Conservation (phyloP, 805 yeast genomes). For the Cyberlindnera americana region DNA sequence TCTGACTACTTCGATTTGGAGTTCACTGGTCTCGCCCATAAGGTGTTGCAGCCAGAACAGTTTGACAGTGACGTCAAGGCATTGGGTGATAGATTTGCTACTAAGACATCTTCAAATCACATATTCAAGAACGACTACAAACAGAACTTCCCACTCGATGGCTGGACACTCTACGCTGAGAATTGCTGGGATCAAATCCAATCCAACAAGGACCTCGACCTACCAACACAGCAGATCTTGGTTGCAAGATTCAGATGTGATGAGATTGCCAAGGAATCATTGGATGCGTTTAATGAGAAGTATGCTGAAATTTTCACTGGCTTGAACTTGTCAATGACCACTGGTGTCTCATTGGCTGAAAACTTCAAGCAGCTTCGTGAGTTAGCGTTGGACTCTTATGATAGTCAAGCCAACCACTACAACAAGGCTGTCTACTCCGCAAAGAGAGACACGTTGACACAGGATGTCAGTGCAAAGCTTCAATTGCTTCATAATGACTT, state of each 20-base stretch:
- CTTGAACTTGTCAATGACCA: constrained; percentile 16
- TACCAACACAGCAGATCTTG: constrained; percentile 93
- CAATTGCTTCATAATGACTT: constrained; percentile 41
- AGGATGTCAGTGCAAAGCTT: constrained; percentile 46
- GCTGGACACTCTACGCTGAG: constrained; percentile 90
- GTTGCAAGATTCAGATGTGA: constrained; percentile 95
- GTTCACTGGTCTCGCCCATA: constrained; percentile 82
- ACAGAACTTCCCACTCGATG: constrained; percentile 87
- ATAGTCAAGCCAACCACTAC: constrained; percentile 74
- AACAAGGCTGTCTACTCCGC: constrained; percentile 60
- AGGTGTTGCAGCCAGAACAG: constrained; percentile 70
- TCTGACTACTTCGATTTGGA: constrained; percentile 81
- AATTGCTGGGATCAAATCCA: constrained; percentile 95
- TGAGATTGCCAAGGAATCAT: constrained; percentile 58
- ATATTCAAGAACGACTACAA: constrained; percentile 72
- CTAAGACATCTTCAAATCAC: constrained; percentile 21
- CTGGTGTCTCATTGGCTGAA: constrained; percentile 36
- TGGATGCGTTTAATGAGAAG: constrained; percentile 23
- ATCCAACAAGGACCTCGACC: constrained; percentile 85
- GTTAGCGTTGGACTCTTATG: constrained; percentile 52
- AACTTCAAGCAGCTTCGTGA: constrained; percentile 41
- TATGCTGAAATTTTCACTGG: constrained; percentile 10
- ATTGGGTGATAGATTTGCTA: constrained; percentile 61
- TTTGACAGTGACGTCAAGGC: constrained; percentile 57
- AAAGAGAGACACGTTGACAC: constrained; percentile 47